These are phyloP conservation scores for Paxillus ammoniavirescens DNA, from an alignment of 768 basidiomycete species.

Conservation along the genomic window DNA sequence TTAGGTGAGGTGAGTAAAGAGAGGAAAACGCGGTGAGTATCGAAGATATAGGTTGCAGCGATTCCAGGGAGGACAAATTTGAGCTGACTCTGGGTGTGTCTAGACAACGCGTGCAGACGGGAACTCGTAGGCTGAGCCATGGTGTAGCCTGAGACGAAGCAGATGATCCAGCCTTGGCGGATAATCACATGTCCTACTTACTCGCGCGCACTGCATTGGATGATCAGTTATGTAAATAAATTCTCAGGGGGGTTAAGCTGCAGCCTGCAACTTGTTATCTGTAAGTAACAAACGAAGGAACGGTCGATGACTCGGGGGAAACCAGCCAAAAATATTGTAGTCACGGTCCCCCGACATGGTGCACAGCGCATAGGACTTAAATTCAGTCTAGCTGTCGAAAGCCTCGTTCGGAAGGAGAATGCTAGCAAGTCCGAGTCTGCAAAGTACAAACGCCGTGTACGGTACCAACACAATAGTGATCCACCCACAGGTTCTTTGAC, in stretches of 20 bases:
- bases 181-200: background rate
- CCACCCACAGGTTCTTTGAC: slow-evolving; percentile 41
- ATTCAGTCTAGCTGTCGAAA: slow-evolving; percentile 57
- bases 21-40: slow-evolving; percentile 52
- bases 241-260: too few species aligned
- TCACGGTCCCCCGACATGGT: slow-evolving; percentile 73
- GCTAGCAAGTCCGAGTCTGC: slow-evolving; percentile 59
- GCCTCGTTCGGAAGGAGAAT: slow-evolving; percentile 47
- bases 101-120: slow-evolving; percentile 26
- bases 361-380: slow-evolving; percentile 69
- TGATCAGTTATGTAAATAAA: too few species aligned
- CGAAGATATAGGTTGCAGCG: slow-evolving; percentile 58
- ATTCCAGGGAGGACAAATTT: slow-evolving; percentile 77
- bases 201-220: too few species aligned
- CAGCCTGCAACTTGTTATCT: too few species aligned
- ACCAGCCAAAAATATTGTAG: slow-evolving; percentile 53
- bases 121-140: slow-evolving; percentile 15
- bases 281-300: too few species aligned
- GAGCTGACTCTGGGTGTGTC: slow-evolving; percentile 64
- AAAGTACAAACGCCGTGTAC: slow-evolving; percentile 23
- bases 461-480: slow-evolving; percentile 61
- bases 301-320: slow-evolving; percentile 37
- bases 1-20: slow-evolving; percentile 35
- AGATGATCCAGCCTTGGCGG: background rate
- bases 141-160: background rate